Evolutionary conservation across 352 stramenopile genomes (phyloP).

Genomic region (Achlya hypogyna): DNA sequence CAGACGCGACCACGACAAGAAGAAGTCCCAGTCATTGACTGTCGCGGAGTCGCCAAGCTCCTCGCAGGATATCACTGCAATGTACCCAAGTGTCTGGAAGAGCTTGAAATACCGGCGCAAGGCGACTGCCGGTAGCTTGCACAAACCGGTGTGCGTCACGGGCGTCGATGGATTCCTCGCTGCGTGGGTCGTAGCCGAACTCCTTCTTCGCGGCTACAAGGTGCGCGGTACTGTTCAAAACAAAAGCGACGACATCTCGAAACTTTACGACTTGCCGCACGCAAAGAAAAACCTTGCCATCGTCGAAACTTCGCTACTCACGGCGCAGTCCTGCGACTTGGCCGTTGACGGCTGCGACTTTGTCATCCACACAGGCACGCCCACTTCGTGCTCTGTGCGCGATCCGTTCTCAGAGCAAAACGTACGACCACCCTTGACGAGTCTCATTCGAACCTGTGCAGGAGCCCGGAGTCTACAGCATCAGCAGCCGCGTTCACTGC

Average conservation of each 20-base stretch:
- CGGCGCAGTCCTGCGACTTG: conserved; percentile 77
- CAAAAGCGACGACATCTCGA: conserved; percentile 76
- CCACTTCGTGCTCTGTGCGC: conserved; percentile 76
- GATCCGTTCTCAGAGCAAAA: conserved; percentile 77
- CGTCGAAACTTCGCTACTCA: conserved; percentile 81
- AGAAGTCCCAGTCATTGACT: not conserved
- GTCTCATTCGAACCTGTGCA: not conserved
- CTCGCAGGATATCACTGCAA: conserved; percentile 24
- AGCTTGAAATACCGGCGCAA: conserved; percentile 72
- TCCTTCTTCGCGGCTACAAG: conserved; percentile 65
- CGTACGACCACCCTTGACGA: not conserved
- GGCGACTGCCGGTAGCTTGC: conserved; percentile 50
- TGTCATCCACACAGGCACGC: conserved; percentile 84
- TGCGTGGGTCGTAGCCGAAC: conserved; percentile 78
- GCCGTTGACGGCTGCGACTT: conserved; percentile 83
- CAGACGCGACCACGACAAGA: conserved; percentile 17
- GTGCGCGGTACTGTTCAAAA: conserved; percentile 82
- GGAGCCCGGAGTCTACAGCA: conserved; percentile 79
- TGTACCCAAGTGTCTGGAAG: conserved; percentile 81
- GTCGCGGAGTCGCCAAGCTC: not conserved
- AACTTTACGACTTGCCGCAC: conserved; percentile 55
- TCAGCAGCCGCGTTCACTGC: conserved; percentile 84
- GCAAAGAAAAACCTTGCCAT: conserved; percentile 75
- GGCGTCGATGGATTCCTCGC: conserved; percentile 78
- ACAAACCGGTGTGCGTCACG: conserved; percentile 78